Evolutionary conservation across 2,329 filamentous ascomycete species (phyloP).

Genomic region (Escovopsis weberi): DNA sequence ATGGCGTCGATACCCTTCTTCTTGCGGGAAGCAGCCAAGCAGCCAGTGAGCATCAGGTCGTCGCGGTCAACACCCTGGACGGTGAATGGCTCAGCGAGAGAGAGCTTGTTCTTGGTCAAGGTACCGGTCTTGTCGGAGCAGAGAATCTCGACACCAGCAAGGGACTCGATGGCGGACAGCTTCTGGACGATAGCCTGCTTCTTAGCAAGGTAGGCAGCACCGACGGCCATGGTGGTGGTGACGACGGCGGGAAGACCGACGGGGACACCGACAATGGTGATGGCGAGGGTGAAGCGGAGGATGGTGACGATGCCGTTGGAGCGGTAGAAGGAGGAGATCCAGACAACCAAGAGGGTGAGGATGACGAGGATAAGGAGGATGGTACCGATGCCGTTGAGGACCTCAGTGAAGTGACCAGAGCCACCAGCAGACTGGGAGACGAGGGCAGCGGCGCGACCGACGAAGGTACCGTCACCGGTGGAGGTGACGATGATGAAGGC

Average conservation of each 20-base stretch:
- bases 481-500: constrained; percentile 69
- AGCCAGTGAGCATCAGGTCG: constrained; percentile 85
- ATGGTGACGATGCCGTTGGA: constrained; percentile 68
- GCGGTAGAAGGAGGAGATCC: constrained; percentile 78
- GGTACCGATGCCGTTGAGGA: constrained; percentile 75
- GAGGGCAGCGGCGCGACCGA: constrained; percentile 75
- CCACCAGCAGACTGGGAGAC: constrained; percentile 63
- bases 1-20: constrained; percentile 94
- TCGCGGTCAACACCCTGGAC: constrained; percentile 70
- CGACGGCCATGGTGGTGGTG: constrained; percentile 89
- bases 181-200: constrained; percentile 91
- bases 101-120: constrained; percentile 87
- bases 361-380: constrained; percentile 68
- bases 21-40: constrained; percentile 79
- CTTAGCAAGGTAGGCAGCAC: constrained; percentile 80
- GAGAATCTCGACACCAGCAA: constrained; percentile 85
- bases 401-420: constrained; percentile 79
- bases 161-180: constrained; percentile 79
- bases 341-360: constrained; percentile 66
- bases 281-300: constrained; percentile 71
- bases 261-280: constrained; percentile 83
- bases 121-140: constrained; percentile 94
- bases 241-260: constrained; percentile 89
- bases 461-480: constrained; percentile 81
- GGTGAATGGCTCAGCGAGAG: constrained; percentile 70